Conservation (phyloP, 768 basidiomycete genomes). For the Rubroboletus pulcherrimus region DNA sequence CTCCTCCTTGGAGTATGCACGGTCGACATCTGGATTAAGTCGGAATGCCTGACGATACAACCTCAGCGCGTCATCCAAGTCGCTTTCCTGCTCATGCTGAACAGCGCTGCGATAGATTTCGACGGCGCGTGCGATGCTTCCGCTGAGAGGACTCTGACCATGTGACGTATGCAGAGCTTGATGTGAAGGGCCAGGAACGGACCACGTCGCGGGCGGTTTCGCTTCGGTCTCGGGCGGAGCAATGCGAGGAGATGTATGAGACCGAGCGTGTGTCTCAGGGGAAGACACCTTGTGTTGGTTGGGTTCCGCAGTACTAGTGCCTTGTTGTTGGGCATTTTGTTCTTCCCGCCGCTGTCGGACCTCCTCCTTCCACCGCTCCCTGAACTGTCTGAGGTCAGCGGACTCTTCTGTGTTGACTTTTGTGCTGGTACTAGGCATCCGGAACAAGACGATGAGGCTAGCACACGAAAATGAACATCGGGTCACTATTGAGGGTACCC, state of each 20-base stretch:
- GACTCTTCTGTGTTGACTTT: conserved; percentile 37
- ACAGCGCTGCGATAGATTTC: conserved; percentile 68
- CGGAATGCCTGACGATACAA: conserved; percentile 82
- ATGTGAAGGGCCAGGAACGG: conserved; percentile 16
- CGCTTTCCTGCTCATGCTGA: conserved; percentile 65
- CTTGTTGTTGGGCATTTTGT: conserved; percentile 7
- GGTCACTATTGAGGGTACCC: neutral
- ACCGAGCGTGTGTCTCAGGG: conserved; percentile 6
- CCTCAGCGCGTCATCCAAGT: conserved; percentile 69
- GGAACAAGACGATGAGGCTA: neutral
- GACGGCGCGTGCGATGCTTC: conserved; percentile 47
- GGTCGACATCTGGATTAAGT: conserved; percentile 72
- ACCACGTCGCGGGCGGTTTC: conserved; percentile 3
- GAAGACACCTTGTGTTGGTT: neutral
- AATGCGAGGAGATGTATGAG: neutral
- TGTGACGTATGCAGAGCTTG: conserved; percentile 20
- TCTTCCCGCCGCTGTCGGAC: conserved; percentile 37
- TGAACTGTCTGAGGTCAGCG: conserved; percentile 63
- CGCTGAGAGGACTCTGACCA: conserved; percentile 31
- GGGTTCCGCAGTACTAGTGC: neutral
- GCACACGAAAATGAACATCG: neutral
- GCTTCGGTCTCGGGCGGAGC: conserved; percentile 2
- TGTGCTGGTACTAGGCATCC: neutral
- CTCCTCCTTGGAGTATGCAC: conserved; percentile 61
- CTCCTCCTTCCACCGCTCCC: conserved; percentile 72